phyloP scores from a whole-genome alignment of 2,329 filamentous ascomycete genomes.

The Aureobasidium sp. region DNA sequence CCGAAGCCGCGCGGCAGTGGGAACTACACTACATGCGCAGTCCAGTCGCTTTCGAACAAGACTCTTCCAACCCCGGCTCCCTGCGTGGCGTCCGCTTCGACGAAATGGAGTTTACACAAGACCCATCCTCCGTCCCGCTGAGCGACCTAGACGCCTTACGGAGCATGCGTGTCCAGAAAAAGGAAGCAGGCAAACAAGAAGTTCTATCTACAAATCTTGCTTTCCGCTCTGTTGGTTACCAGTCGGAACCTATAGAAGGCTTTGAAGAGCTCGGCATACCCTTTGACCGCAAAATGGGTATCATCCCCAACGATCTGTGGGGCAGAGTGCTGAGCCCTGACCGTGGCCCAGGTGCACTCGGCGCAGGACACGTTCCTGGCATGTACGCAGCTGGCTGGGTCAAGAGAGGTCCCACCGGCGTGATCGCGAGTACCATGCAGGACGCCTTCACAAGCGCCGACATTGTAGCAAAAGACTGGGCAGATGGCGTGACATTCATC shows the following conservation, averaged over 20 bases:
- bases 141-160: constrained; percentile 11
- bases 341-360: constrained; percentile 34
- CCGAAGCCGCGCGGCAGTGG: constrained; percentile 61
- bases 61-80: constrained; percentile 36
- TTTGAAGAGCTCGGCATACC: constrained; percentile 66
- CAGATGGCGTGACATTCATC: constrained; percentile 41
- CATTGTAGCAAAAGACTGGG: constrained; percentile 74
- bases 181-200: not conserved
- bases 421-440: constrained; percentile 92
- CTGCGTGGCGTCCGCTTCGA: constrained; percentile 65
- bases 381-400: constrained; percentile 96
- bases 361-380: constrained; percentile 54
- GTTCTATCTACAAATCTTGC: constrained; percentile 60
- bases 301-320: constrained; percentile 73
- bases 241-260: constrained; percentile 68
- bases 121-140: constrained; percentile 35
- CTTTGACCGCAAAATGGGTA: constrained; percentile 67
- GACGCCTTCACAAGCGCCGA: constrained; percentile 90
- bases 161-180: constrained; percentile 15
- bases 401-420: constrained; percentile 86
- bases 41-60: constrained; percentile 60
- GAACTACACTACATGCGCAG: constrained; percentile 79
- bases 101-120: constrained; percentile 34
- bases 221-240: constrained; percentile 94
- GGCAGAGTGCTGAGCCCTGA: constrained; percentile 58